Base-by-base conservation (phyloP, 306 rosid species). In the Glycine soja region DNA sequence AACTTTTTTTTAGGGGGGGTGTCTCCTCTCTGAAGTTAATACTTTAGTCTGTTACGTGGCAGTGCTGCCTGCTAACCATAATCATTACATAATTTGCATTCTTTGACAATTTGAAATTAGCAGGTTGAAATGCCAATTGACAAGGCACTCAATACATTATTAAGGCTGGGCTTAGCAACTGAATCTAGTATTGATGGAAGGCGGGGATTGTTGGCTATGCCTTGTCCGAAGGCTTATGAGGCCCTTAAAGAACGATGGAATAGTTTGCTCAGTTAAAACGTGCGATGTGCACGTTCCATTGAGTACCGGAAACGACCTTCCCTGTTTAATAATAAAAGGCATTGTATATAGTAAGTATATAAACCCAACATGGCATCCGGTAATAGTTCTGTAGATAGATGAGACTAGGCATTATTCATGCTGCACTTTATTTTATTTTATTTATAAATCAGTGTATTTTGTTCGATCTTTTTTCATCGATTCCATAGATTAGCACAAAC, bases 71-170 rank as follows among this genome's bases (percentile, higher is more conserved):
- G 24, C 30, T 65, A 47, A 40, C 12, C 51, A 43, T 24, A 30
- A 51, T 46, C 64, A 63, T 83, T 54, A 36, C 59, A 72, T 59
- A 47, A 13, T 53, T 54, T 79, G 47, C 36, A 67, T 65, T 56
- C 9, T 50, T 62, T 80, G 73, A 84, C 53, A n/a, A 64, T 52
- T 70, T 70, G 79, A 73, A 74, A 64, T 68, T 85, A 30, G 84
- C 94, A 95, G 98, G 97, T 95, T 65, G 92, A 95, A 87, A 91
- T 95, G 98, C 91, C 94, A 56, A 73, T 90, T 62, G 97, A 95
- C 80, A 87, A 92, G 81, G 98, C 97, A 75, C 73, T 91, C 38
- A 69, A 83, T 68, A 91, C 95, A 7, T 78, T 92, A 67, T 72
- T 88, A 76, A 90, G 98, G 88, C 81, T 95, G 61, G 90, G 88